These are phyloP conservation scores for Funneliformis caledonium DNA, from an alignment of 371 early-diverging fungal genomes.

Conservation along the genomic window DNA sequence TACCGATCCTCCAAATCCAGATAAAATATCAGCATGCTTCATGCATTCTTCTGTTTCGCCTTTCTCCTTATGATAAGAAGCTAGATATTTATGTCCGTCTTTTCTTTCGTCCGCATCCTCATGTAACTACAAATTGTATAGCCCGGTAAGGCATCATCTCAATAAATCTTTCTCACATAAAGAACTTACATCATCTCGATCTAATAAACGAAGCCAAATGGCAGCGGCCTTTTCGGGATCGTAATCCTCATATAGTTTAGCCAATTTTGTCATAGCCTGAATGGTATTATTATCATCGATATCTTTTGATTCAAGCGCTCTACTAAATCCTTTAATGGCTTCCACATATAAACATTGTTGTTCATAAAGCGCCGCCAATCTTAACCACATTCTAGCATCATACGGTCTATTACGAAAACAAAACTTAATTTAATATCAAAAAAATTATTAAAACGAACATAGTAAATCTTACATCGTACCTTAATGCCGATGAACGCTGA, in stretches of 20 bases:
- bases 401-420: slow-evolving; percentile 55
- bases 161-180: slow-evolving; percentile 17
- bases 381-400: slow-evolving; percentile 83
- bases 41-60: background rate
- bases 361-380: slow-evolving; percentile 75
- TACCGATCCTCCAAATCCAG: slow-evolving; percentile 11
- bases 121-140: slow-evolving; percentile 40
- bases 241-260: slow-evolving; percentile 58
- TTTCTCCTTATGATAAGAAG: slow-evolving; percentile 56
- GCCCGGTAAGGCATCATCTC: no score
- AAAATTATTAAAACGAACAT: background rate
- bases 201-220: slow-evolving; percentile 7
- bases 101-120: slow-evolving; percentile 58
- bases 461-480: slow-evolving; percentile 43
- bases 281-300: slow-evolving; percentile 45
- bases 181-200: background rate
- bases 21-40: background rate
- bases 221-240: slow-evolving; percentile 40
- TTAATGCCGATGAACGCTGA: slow-evolving; percentile 74
- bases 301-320: slow-evolving; percentile 65
- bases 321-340: slow-evolving; percentile 71
- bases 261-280: slow-evolving; percentile 60
- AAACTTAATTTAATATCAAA: background rate
- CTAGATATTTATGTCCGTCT: slow-evolving; percentile 64
- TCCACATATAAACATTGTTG: slow-evolving; percentile 53